Evolutionary conservation across 768 basidiomycete genomes (phyloP), one percentile per base, ranked within the genome.

Genomic region (Leccinum subgranulosum): DNA sequence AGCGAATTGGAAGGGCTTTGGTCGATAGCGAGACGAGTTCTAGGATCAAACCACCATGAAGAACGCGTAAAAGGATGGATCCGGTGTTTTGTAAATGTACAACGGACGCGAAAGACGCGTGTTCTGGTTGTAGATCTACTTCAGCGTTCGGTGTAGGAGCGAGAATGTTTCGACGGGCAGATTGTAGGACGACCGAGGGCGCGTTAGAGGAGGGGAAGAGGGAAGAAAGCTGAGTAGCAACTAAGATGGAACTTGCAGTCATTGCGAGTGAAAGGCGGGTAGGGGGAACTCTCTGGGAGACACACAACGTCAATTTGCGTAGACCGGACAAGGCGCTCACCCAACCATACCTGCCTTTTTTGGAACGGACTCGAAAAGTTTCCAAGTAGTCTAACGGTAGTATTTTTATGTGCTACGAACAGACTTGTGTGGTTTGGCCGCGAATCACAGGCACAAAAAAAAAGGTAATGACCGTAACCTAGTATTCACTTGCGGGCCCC

Each of bases 21-120:
- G 81, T 79, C 6, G 88, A 83, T 47, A 92, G 75, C n/a, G 91
- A 90, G 36, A 85, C 67, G 48, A 95, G 81, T 66, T 94, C 90
- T 45, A 92, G 72, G 51, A 92, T 85, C 60, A 84, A 73, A 25
- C 86, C 87, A 47, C 81, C 84, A 60, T 93, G 87, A 54, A 93
- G 77, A 48, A 92, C 80, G 58, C 93, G 87, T 49, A 87, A 72
- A 52, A 93, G 80, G 53, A 94, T 78, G 50, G 86, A 80, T 15
- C 88, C 88, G 3, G 85, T 82, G 36, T 72, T 66, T 14, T 77
- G 74, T 5, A 85, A 78, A 61, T 85, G 79, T 56, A 88, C 76
- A 53, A 85, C 62, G 19, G 81, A 79, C 31, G 87, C 79, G 67
- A 79, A 81, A 12, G 81, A 80, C 48, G 92, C 91, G 77, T 94